Evolutionary conservation across 2,329 filamentous ascomycete species (phyloP).

Genomic region (Xenoacremonium recifei): DNA sequence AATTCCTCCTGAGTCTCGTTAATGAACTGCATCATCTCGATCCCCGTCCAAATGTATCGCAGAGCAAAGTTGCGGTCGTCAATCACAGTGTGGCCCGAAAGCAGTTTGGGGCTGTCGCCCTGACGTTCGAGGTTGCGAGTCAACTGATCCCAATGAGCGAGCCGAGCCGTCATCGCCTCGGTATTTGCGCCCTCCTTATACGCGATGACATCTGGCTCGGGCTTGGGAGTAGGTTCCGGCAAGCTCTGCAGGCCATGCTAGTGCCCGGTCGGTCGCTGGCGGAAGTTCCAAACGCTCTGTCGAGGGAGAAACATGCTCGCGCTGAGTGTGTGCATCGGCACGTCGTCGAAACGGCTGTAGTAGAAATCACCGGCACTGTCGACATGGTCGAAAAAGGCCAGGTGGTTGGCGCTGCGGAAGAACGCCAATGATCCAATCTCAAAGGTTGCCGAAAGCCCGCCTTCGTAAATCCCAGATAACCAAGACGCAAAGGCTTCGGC

Average conservation of each 20-base stretch:
- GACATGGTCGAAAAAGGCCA: constrained; percentile 48
- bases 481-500: constrained; percentile 31
- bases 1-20: too few species aligned
- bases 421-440: constrained; percentile 53
- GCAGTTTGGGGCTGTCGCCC: constrained; percentile 30
- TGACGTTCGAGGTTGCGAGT: constrained; percentile 38
- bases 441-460: constrained; percentile 51
- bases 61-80: constrained; percentile 35
- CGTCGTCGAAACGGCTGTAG: constrained; percentile 45
- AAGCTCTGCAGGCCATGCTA: constrained; percentile 15
- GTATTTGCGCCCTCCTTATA: constrained; percentile 14
- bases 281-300: constrained; percentile 50
- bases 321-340: constrained; percentile 53
- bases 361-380: constrained; percentile 48
- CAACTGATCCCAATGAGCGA: constrained; percentile 36
- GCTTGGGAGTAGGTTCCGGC: constrained; percentile 23
- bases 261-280: constrained; percentile 29
- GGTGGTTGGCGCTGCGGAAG: constrained; percentile 47
- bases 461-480: constrained; percentile 43
- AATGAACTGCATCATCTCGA: too few species aligned
- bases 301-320: constrained; percentile 53
- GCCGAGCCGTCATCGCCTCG: constrained; percentile 28
- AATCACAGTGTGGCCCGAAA: constrained; percentile 38
- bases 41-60: too few species aligned
- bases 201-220: constrained; percentile 16